Base-by-base conservation (phyloP, 768 basidiomycete genomes). In the Leccinum disarticulatum region DNA sequence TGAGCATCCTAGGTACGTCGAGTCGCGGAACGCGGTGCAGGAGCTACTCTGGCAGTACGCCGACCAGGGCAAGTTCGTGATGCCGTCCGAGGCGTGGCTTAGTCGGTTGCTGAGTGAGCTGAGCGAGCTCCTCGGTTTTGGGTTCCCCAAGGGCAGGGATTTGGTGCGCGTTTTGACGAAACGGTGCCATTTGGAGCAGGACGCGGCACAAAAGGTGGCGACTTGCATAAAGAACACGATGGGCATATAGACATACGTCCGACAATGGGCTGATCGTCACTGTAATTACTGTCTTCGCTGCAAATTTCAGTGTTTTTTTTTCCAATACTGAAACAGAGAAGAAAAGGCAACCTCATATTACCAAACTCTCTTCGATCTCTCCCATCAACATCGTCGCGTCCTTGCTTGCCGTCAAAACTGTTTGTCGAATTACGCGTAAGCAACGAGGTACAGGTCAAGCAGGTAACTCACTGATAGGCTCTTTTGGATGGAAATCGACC, bases 401-500 rank as follows among this genome's bases (percentile, higher is more conserved):
- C 76, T 95, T 96, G 78, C 93, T 94, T 28, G 84, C 89, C 4
- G 95, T 96, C 58, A 98, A 79, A 60, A 98, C 94, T 95, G 19
- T 27, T 13, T 22, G 14, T 27, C 15, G 47, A 3, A 49, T 60
- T 14, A 17, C 6, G 22, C 48, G 11, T 68, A 31, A 68, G 56
- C 41, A n/a, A 58, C 50, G 17, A 35, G 19, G 10, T 25, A 36
- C 41, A 59, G 43, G 27, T 31, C 33, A 27, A 15, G 25, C 33
- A 14, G 53, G 15, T 14, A 15, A 15, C 94, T 64, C 73, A 96
- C 94, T 84, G 72, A 97, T 95, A 11, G 95, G 95, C 67, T 97
- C 95, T 68, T 88, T 93, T 9, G 96, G 95, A 72, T 96, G 94
- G 80, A 96, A 97, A 66, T 96, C 97, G 0, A 94, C 93, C n/a